Evolutionary conservation across 768 basidiomycete species (phyloP), one percentile per base, ranked within the genome.

Genomic region (Chalciporus sphaerocephalus): DNA sequence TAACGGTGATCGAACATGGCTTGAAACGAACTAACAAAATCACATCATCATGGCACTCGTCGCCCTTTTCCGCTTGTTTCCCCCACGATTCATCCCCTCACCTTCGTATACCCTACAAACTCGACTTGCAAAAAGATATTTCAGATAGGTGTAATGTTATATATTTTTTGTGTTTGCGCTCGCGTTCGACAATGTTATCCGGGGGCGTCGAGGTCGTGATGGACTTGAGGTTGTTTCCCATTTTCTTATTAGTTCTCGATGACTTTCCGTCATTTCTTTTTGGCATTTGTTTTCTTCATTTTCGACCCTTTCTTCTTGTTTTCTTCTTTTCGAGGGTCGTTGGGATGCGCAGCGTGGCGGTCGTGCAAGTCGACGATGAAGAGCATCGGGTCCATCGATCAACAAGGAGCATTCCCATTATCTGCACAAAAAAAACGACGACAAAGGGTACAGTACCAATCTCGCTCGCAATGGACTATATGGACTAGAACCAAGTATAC

Each of bases 121-220:
- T 24, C 37, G 24, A 38, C 60, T 6, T 2, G 6, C 30, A 32
- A n/a, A 32, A n/a, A 32, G 30, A 32, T 32, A 32, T n/a, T 32
- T 32, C 46, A 37, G 27, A 53, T 53, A 69, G 63, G 56, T 69
- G 67, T 69, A 68, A 67, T 69, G 61, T 58, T 68, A 69, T 68
- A 25, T 41, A 40, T 50, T 35, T 24, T 40, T 25, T 38, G 25
- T 59, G 42, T 44, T 46, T 56, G 53, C 44, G 37, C 50, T 24
- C 41, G 22, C 33, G 34, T 8, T 43, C 21, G 38, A 40, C 22
- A 27, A n/a, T n/a, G n/a, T n/a, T n/a, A n/a, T n/a, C n/a, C n/a
- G n/a, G n/a, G n/a, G n/a, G n/a, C n/a, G n/a, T n/a, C n/a, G n/a
- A n/a, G n/a, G n/a, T n/a, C n/a, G n/a, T n/a, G n/a, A n/a, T n/a